A percentile compares a stretch with the other conserved stretches of the same genome.
Evolutionary conservation across 2,329 filamentous ascomycete species (phyloP).

Genomic region (Fusarium sp.): DNA sequence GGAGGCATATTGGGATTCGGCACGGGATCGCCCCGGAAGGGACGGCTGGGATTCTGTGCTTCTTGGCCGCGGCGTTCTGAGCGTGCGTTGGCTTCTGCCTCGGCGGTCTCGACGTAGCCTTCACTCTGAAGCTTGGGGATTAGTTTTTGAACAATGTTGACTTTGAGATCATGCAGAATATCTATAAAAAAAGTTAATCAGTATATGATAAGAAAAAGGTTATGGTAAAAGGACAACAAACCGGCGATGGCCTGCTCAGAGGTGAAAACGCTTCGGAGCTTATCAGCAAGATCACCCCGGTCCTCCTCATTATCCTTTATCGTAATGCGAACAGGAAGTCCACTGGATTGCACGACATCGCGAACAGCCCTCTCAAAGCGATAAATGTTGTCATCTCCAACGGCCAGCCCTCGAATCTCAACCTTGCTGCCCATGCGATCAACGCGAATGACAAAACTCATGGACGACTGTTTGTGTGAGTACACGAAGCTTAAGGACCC

Average conservation of each 20-base stretch:
- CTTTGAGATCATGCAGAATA: constrained; percentile 80
- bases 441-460: constrained; percentile 86
- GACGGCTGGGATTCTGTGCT: constrained; percentile 53
- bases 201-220: not conserved
- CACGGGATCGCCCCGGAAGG: constrained; percentile 61
- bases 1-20: constrained; percentile 74
- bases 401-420: constrained; percentile 83
- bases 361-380: constrained; percentile 79
- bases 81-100: constrained; percentile 60
- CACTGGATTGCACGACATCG: constrained; percentile 78
- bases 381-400: constrained; percentile 85
- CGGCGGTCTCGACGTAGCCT: constrained; percentile 78
- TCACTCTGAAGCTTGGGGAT: constrained; percentile 83
- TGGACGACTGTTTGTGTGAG: constrained; percentile 85
- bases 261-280: constrained; percentile 77
- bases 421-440: constrained; percentile 86
- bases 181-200: constrained; percentile 56
- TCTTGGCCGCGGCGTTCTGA: constrained; percentile 59
- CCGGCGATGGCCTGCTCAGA: constrained; percentile 75
- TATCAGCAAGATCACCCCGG: constrained; percentile 62
- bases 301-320: constrained; percentile 64
- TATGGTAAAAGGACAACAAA: constrained; percentile 35
- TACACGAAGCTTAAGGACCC: constrained; percentile 88
- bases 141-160: constrained; percentile 87
- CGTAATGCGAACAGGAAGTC: constrained; percentile 70